phyloP scores from a whole-genome alignment of 1,284 basidiomycete genomes.

The Ceratobasidium sp. region DNA sequence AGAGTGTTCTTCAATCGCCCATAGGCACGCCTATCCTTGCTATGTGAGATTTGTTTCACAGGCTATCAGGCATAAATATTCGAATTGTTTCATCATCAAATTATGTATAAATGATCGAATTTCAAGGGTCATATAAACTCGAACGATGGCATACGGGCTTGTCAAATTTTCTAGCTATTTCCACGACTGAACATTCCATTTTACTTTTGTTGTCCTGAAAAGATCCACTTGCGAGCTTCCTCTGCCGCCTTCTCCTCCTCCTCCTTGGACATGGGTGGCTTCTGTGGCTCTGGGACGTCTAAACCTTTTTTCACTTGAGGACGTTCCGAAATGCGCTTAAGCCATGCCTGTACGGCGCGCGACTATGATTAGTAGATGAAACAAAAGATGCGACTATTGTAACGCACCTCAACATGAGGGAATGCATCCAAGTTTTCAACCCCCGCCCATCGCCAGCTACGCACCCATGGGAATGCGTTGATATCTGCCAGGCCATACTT shows the following conservation, averaged over 20 bases:
- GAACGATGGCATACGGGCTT: no score
- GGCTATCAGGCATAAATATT: no score
- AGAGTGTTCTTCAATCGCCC: no score
- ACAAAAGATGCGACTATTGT: no score
- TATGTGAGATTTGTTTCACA: no score
- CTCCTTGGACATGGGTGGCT: conserved; percentile 37
- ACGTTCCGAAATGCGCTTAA: conserved; percentile 54
- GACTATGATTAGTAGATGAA: not conserved
- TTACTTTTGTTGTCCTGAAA: not conserved
- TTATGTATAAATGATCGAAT: no score
- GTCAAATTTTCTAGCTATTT: no score
- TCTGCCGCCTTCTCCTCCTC: conserved; percentile 39
- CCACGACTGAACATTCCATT: no score
- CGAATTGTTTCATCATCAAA: no score
- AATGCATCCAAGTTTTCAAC: conserved; percentile 63
- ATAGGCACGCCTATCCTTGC: no score
- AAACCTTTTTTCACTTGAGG: conserved; percentile 51
- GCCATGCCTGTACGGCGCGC: conserved; percentile 52
- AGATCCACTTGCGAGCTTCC: conserved; percentile 39
- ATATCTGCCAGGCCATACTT: conserved; percentile 73
- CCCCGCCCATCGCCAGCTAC: conserved; percentile 56
- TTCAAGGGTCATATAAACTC: no score
- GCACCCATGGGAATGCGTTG: conserved; percentile 66
- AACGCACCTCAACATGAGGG: conserved; percentile 61
- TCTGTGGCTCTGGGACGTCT: conserved; percentile 28